Base-by-base conservation (phyloP, 208 protist species). In the Leishmania major region DNA sequence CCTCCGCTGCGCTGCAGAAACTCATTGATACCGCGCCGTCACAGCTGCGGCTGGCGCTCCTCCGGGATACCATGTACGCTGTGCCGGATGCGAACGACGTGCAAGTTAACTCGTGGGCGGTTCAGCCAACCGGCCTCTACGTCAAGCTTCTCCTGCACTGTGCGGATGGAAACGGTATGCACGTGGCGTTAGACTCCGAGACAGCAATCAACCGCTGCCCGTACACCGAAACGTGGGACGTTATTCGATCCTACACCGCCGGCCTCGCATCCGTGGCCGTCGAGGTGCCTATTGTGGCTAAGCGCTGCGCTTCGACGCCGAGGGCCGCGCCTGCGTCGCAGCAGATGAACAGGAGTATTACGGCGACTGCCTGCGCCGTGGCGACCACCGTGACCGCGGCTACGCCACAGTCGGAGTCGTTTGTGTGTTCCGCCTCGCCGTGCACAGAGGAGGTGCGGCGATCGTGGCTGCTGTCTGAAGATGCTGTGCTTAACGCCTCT, bases 11-110 rank as follows among this genome's bases (percentile, higher is more conserved):
- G 75, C 55, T 78, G 75, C 75, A 51, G 1, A 37, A 59, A 66
- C 75, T 79, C n/a, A 76, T 71, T 4, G 75, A 84, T 55, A 60
- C 17, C 43, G 67, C 76, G 13, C 59, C 76, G 17, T 71, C 76
- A 7, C n/a, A 37, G 47, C 79, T 70, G 35, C 70, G 55, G 49
- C 53, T 76, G 55, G 75, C 75, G 1, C 75, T 78, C 22, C 57
- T 55, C 22, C 57, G 75, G 10, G 75, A 78, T 31, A 59, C 57
- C 10, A 67, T 78, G 57, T 49, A 67, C 75, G 75, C 75, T 40
- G 57, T 67, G 57, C 40, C 75, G 28, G 37, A 31, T 8, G 75
- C 40, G n/a, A 43, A 45, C 47, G 19, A 69, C 1, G 75, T 78
- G 75, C 75, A 78, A n/a, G 57, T 78, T 28, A 25, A 78, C 22